These are phyloP conservation scores for Torrubiella hemipterigena DNA, from an alignment of 2,329 filamentous ascomycete genomes.

Conservation along the genomic window DNA sequence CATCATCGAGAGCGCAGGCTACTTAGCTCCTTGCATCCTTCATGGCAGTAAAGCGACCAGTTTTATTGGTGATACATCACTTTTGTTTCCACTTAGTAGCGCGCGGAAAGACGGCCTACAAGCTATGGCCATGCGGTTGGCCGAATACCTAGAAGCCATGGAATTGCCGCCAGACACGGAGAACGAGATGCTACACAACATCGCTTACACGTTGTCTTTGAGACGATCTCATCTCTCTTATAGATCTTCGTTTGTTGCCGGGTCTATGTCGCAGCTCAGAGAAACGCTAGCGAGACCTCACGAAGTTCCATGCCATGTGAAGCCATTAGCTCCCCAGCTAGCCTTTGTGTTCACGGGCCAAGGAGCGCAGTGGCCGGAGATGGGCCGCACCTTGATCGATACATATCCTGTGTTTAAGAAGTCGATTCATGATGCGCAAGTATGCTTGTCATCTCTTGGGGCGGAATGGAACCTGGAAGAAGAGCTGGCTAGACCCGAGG, in stretches of 20 bases:
- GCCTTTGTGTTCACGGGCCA: conserved; percentile 19
- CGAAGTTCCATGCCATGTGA: neutral
- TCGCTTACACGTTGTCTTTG: conserved; percentile 21
- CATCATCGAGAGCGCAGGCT: conserved; percentile 7
- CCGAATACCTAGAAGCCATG: neutral
- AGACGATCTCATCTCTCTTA: conserved; percentile 19
- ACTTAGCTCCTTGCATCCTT: conserved; percentile 1
- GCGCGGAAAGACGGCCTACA: neutral
- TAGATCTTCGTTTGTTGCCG: conserved; percentile 15
- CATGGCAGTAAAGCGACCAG: too few relatives aligned
- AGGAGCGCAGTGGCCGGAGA: conserved; percentile 18
- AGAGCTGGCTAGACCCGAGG: neutral
- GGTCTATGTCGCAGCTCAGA: conserved; percentile 7
- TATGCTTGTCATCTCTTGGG: conserved; percentile 4
- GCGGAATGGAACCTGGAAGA: neutral
- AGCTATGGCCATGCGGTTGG: neutral
- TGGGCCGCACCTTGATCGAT: conserved; percentile 15
- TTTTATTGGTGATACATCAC: too few relatives aligned
- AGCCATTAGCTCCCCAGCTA: conserved; percentile 5
- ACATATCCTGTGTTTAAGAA: conserved; percentile 9
- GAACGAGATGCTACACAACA: conserved; percentile 10
- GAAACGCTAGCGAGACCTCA: neutral
- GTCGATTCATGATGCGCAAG: conserved; percentile 4
- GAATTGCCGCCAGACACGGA: neutral
- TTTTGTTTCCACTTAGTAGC: neutral